These are phyloP conservation scores for Plasmodium reichenowi DNA, from an alignment of 169 alveolate genomes.

Conservation along the genomic window DNA sequence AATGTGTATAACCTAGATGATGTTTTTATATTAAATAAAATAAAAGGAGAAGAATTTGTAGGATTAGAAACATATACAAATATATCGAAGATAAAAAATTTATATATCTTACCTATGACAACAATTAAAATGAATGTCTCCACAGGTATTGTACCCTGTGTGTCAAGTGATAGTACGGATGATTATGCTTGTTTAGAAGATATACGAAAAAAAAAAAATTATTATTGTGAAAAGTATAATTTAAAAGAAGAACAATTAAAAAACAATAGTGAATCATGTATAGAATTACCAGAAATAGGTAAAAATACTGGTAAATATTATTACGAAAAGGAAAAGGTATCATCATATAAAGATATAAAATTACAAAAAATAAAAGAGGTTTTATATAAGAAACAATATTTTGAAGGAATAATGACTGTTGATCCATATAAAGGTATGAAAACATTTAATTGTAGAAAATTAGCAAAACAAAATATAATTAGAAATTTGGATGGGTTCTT, in stretches of 20 bases:
- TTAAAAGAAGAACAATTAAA: constrained; percentile 44
- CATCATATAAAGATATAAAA: constrained; percentile 94
- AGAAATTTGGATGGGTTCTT: constrained; percentile 85
- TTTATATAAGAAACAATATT: constrained; percentile 96
- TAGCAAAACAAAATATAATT: constrained; percentile 82
- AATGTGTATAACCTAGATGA: constrained; percentile 19
- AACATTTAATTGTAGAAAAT: constrained; percentile 88
- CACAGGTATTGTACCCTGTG: constrained; percentile 99
- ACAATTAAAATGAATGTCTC: constrained; percentile 96
- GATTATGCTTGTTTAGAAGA: constrained; percentile 97
- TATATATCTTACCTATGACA: constrained; percentile 97
- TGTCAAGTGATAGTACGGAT: constrained; percentile 99
- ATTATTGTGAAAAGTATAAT: constrained; percentile 84
- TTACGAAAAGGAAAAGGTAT: constrained; percentile 88
- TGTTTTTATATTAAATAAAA: constrained; percentile 76
- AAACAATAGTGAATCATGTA: constrained; percentile 93
- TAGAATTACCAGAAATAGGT: constrained; percentile 92
- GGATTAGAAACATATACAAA: constrained; percentile 97
- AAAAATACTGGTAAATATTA: constrained; percentile 85
- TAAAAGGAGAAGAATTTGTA: constrained; percentile 93
- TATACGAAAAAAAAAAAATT: constrained; percentile 91
- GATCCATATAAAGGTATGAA: constrained; percentile 93
- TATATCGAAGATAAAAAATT: constrained; percentile 90
- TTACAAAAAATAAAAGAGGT: constrained; percentile 96
- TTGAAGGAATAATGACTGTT: constrained; percentile 96